phyloP scores from a whole-genome alignment of 2,329 filamentous ascomycete species.

The Aspergillus sp. region DNA sequence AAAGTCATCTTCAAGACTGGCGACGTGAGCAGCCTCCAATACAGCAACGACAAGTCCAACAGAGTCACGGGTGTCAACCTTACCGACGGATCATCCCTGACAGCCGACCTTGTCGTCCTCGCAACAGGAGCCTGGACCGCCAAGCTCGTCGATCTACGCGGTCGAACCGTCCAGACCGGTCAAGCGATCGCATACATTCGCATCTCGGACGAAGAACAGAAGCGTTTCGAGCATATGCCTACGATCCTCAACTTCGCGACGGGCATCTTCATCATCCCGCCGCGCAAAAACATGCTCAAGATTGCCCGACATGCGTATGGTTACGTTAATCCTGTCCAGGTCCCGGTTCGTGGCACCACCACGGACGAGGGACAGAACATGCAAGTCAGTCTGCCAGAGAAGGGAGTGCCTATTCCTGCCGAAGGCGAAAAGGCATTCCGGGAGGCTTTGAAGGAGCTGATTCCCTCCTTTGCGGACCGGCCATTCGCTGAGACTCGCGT shows the following conservation, averaged over 20 bases:
- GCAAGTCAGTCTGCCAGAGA: conserved; percentile 44
- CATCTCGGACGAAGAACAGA: conserved; percentile 71
- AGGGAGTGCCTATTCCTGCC: conserved; percentile 41
- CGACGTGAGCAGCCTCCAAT: conserved; percentile 36
- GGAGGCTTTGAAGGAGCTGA: conserved; percentile 60
- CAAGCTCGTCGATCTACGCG: conserved; percentile 73
- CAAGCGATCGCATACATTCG: conserved; percentile 78
- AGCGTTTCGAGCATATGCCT: conserved; percentile 64
- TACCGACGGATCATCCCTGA: conserved; percentile 51
- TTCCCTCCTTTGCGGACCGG: conserved; percentile 62
- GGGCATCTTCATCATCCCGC: conserved; percentile 60
- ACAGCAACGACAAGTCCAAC: not conserved
- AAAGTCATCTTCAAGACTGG: conserved; percentile 41
- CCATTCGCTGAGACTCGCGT: conserved; percentile 65
- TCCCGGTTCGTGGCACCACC: conserved; percentile 27
- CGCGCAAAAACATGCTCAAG: conserved; percentile 62
- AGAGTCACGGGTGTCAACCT: conserved; percentile 55
- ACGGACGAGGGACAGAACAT: conserved; percentile 24
- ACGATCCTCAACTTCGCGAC: conserved; percentile 56
- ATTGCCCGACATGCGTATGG: conserved; percentile 70
- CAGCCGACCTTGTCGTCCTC: conserved; percentile 73
- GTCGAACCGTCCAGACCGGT: conserved; percentile 76
- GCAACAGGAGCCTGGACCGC: conserved; percentile 88
- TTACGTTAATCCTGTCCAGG: conserved; percentile 54
- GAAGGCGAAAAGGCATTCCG: conserved; percentile 66